Percentiles rank a stretch among this genome's conserved stretches.
phyloP scores from a whole-genome alignment of 331 rosid species.

The Dryas integrifolia region DNA sequence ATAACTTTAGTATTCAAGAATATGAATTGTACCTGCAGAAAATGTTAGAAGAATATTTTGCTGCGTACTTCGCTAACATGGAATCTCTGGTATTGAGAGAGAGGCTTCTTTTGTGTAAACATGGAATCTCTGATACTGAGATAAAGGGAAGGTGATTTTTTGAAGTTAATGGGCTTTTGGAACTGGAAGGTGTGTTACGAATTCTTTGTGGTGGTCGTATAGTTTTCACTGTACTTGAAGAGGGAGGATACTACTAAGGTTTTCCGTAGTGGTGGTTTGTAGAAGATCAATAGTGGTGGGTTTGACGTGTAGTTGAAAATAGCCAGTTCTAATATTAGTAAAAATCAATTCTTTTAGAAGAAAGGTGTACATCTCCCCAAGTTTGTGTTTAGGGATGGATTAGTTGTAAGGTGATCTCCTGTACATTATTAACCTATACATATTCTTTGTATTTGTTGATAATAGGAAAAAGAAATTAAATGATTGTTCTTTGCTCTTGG shows the following conservation, averaged over 20 bases:
- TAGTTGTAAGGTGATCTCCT: slow-evolving; percentile 15
- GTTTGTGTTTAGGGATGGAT: slow-evolving; percentile 18
- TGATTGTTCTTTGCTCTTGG: background rate
- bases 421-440: slow-evolving; percentile 25
- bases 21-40: background rate
- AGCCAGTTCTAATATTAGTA: slow-evolving; percentile 15
- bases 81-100: background rate
- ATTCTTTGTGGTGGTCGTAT: slow-evolving; percentile 22
- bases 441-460: slow-evolving; percentile 36
- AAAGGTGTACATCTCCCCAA: slow-evolving; percentile 29
- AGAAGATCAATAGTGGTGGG: slow-evolving; percentile 28
- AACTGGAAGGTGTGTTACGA: slow-evolving; percentile 13
- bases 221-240: slow-evolving; percentile 10
- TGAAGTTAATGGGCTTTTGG: slow-evolving; percentile 18
- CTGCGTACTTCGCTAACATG: slow-evolving; percentile 6
- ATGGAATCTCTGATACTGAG: background rate
- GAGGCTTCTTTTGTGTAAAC: slow-evolving; percentile 1
- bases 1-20: slow-evolving; percentile 33
- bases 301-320: slow-evolving; percentile 27
- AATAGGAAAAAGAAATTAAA: slow-evolving; percentile 8
- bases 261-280: slow-evolving; percentile 17
- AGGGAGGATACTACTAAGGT: slow-evolving; percentile 7
- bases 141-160: slow-evolving; percentile 5
- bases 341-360: slow-evolving; percentile 32
- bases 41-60: slow-evolving; percentile 29